Evolutionary conservation across 768 basidiomycete genomes (phyloP).

Genomic region (Candolleomyces aberdarensis): DNA sequence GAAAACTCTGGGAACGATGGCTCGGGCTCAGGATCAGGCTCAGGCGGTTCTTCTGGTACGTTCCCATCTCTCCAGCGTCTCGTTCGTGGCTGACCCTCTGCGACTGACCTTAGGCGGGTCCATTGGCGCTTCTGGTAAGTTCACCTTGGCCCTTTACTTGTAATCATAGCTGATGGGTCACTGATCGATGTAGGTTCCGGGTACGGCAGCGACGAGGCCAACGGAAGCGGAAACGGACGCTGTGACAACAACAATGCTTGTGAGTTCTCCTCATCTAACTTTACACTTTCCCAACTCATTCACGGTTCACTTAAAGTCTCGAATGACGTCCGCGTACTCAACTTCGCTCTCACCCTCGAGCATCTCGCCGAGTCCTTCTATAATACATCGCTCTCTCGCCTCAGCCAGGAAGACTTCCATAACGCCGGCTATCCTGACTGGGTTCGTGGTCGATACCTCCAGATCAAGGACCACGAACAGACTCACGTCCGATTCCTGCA

Average conservation of each 20-base stretch:
- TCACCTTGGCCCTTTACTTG: too few relatives aligned
- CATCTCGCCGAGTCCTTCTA: constrained; percentile 47
- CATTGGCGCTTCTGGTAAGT: too few relatives aligned
- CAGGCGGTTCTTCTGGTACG: too few relatives aligned
- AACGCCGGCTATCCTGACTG: constrained; percentile 41
- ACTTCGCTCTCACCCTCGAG: constrained; percentile 44
- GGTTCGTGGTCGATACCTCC: constrained; percentile 44
- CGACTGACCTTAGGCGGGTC: too few relatives aligned
- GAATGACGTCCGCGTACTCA: constrained; percentile 28
- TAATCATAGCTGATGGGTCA: too few relatives aligned
- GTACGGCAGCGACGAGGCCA: neutral
- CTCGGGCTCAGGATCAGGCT: too few relatives aligned
- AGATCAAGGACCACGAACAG: constrained; percentile 47
- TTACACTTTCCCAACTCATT: neutral
- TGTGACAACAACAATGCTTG: neutral
- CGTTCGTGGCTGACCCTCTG: too few relatives aligned
- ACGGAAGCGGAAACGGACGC: neutral
- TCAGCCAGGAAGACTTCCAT: constrained; percentile 37
- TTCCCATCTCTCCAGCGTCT: too few relatives aligned
- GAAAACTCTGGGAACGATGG: neutral
- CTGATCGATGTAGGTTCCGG: neutral
- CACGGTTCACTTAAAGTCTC: neutral
- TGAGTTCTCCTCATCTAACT: neutral
- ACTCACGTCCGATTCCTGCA: constrained; percentile 20
- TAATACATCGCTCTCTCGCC: constrained; percentile 35